Evolutionary conservation across 371 early-diverging fungal species (phyloP).

Genomic region (Dichotomocladium elegans): DNA sequence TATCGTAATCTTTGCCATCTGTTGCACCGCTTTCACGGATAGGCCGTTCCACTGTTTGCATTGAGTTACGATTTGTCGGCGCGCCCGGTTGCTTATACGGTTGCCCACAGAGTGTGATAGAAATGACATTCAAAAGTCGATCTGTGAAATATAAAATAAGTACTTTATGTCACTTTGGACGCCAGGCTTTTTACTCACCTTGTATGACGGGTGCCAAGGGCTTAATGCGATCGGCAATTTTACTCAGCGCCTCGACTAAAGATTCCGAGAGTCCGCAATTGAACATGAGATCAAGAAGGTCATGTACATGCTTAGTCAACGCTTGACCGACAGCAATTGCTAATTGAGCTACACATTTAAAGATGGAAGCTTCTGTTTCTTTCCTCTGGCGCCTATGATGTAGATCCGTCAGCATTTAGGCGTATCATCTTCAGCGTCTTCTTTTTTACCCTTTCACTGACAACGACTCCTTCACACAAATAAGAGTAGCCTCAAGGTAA

Average conservation of each 20-base stretch:
- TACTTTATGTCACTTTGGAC: not conserved
- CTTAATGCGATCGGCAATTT: conserved; percentile 79
- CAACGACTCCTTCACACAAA: conserved; percentile 74
- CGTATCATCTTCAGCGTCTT: too few species aligned
- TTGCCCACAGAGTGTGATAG: conserved; percentile 80
- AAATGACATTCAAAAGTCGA: conserved; percentile 85
- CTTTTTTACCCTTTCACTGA: conserved; percentile 38
- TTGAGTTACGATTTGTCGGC: conserved; percentile 43
- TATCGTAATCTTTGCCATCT: conserved; percentile 70
- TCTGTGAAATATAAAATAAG: conserved; percentile 41
- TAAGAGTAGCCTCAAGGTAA: conserved; percentile 73
- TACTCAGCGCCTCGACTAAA: conserved; percentile 76
- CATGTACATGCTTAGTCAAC: conserved; percentile 82
- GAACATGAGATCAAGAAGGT: conserved; percentile 90
- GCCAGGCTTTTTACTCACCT: conserved; percentile 46
- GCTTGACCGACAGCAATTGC: conserved; percentile 89
- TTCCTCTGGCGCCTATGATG: conserved; percentile 52
- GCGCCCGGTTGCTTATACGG: conserved; percentile 84
- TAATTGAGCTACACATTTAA: conserved; percentile 85
- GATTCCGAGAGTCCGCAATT: conserved; percentile 81
- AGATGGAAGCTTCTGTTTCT: conserved; percentile 69
- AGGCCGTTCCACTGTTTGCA: conserved; percentile 38
- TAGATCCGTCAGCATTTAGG: too few species aligned
- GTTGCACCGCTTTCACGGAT: conserved; percentile 43
- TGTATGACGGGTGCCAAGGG: conserved; percentile 85